Percentiles rank a stretch among this genome's conserved stretches.
phyloP scores from a whole-genome alignment of 2,329 filamentous ascomycete genomes.

The Pseudogymnoascus sp. region DNA sequence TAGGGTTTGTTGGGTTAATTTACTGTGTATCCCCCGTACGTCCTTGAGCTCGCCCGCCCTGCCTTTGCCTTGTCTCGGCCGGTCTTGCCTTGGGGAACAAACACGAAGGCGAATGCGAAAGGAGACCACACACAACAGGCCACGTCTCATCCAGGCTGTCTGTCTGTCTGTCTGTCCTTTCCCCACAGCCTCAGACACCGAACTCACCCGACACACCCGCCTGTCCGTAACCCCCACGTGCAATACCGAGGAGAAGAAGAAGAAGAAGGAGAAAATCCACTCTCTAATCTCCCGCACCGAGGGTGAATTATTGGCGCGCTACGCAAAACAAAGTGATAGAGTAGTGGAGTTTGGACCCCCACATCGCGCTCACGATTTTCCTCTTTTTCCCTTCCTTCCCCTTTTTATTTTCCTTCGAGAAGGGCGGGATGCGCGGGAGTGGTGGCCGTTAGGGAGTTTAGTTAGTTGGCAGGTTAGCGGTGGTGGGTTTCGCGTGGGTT shows the following conservation, averaged over 20 bases:
- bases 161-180: neutral
- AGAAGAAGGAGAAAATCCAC: neutral
- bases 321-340: neutral
- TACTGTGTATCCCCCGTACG: neutral
- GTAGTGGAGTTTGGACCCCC: neutral
- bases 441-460: neutral
- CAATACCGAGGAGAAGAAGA: neutral
- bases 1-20: neutral
- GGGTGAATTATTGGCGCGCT: neutral
- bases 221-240: neutral
- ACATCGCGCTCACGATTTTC: neutral
- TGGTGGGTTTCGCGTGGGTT: neutral
- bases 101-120: neutral
- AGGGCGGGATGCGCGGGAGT: neutral
- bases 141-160: neutral
- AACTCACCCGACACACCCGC: neutral
- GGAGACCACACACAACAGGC: neutral
- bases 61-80: neutral
- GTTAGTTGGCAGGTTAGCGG: neutral
- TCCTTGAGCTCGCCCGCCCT: neutral
- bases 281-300: neutral
- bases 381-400: neutral
- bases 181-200: neutral
- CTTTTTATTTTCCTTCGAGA: neutral
- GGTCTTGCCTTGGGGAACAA: neutral